Evolutionary conservation across 179 eudicot species (phyloP), one percentile per base, ranked within the genome.

Genomic region (Silene noctiflora): DNA sequence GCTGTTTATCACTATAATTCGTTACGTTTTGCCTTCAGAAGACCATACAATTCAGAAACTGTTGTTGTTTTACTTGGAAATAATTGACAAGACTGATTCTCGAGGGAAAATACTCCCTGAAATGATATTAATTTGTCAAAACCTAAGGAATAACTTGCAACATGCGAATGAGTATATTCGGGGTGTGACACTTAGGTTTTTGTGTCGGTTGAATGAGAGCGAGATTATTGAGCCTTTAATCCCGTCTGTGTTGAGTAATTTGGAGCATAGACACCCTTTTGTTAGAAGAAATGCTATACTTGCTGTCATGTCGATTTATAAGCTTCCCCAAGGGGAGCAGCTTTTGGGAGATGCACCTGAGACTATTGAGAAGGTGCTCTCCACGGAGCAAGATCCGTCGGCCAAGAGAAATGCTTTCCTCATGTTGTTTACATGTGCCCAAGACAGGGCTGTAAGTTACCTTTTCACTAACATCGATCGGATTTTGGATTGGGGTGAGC

Each of bases 341-440:
- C 83, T 90, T 19, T 76, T 90, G 83, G 88, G 74, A 59, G 87
- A 90, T 83, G 93, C 84, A 1, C 96, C 96, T 1, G 93, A 90
- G 75, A 81, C 86, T 63, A 89, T 90, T 65, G 96, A 90, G 93
- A 89, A 87, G 82, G 79, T 84, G 72, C 86, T 90, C 51, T 72
- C 83, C 17, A 83, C 93, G 0, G 96, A 90, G 76, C 90, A 89
- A 64, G 96, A 90, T 76, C 82, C 84, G 0, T 87, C 96, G 13
- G 93, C 96, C 33, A 90, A 87, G 83, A 83, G 96, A 82, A 90
- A 90, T 75, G 96, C 96, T 6, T 90, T 90, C 83, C 96, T 89
- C 55, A 86, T 87, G 91, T 70, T 89, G 74, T 89, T 89, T 67
- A 83, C 83, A 17, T 90, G 88, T 84, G 91, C 90, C 55, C 90